Conservation (phyloP, 2,329 filamentous ascomycete genomes). For the Lomentospora prolificans region DNA sequence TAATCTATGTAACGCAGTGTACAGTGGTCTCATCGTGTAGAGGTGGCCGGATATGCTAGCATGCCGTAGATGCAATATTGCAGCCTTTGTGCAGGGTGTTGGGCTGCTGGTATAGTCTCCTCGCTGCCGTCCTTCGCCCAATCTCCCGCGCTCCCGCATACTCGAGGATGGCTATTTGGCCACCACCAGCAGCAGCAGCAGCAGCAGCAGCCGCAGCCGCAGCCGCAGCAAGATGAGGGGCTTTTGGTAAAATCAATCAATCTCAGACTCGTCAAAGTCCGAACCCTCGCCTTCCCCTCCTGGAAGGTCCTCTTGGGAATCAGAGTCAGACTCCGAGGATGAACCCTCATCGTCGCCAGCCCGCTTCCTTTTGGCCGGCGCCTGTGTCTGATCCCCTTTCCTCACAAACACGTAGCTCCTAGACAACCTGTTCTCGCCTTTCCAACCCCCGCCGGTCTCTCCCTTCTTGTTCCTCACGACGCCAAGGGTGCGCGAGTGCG, state of each 20-base stretch:
- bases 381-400: constrained; percentile 37
- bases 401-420: constrained; percentile 54
- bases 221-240: not conserved
- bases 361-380: constrained; percentile 18
- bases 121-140: no score
- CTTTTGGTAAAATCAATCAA: not conserved
- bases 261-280: not conserved
- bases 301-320: not conserved
- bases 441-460: constrained; percentile 33
- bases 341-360: constrained; percentile 23
- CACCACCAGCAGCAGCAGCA: no score
- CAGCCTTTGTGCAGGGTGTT: not conserved
- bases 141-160: no score
- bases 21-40: not conserved
- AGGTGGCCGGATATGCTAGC: not conserved
- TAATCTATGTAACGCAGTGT: not conserved
- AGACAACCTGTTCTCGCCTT: constrained; percentile 32
- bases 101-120: no score
- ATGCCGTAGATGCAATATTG: not conserved
- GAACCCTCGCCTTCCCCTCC: not conserved
- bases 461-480: constrained; percentile 41
- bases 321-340: constrained; percentile 10
- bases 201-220: no score
- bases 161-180: no score
- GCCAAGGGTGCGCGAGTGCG: constrained; percentile 63